Percentiles rank a stretch among this genome's conserved stretches.
Evolutionary conservation across 179 eudicot species (phyloP).

Genomic region (Dionaea muscipula): DNA sequence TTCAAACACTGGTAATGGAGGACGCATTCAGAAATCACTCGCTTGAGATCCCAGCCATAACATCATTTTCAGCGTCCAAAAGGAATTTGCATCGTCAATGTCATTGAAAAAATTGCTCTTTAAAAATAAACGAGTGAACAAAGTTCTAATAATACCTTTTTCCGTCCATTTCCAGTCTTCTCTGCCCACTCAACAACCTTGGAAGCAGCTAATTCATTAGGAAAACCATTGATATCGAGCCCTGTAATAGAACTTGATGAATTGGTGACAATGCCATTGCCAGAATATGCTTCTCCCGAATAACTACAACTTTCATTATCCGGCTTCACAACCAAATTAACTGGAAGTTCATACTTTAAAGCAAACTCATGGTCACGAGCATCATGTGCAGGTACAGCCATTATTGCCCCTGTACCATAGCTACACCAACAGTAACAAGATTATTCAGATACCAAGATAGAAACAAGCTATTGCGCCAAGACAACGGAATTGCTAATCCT

Average conservation of each 20-base stretch:
- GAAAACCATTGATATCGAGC: conserved; percentile 71
- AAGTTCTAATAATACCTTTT: conserved; percentile 38
- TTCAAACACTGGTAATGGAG: neutral
- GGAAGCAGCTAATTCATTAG: conserved; percentile 56
- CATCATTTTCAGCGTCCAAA: too few relatives aligned
- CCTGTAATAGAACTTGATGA: conserved; percentile 63
- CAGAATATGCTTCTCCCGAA: conserved; percentile 45
- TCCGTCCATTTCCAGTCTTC: conserved; percentile 64
- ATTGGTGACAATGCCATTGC: conserved; percentile 54
- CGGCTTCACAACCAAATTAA: conserved; percentile 58
- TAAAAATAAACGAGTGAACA: neutral
- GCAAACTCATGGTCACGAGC: conserved; percentile 88
- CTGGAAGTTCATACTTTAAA: conserved; percentile 53
- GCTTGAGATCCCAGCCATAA: too few relatives aligned
- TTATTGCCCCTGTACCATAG: conserved; percentile 97
- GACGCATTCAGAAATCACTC: too few relatives aligned
- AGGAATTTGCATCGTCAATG: too few relatives aligned
- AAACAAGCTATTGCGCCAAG: too few relatives aligned
- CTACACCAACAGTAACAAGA: conserved; percentile 26
- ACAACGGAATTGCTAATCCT: too few relatives aligned
- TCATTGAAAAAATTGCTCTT: neutral
- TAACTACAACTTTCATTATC: conserved; percentile 30
- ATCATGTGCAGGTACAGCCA: conserved; percentile 99
- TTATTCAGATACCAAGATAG: neutral
- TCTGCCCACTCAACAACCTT: conserved; percentile 77